A percentile compares a stretch with the other conserved stretches of the same genome.
Evolutionary conservation across 495 filamentous ascomycete species (phyloP).

Genomic region (Xylaria cubensis): DNA sequence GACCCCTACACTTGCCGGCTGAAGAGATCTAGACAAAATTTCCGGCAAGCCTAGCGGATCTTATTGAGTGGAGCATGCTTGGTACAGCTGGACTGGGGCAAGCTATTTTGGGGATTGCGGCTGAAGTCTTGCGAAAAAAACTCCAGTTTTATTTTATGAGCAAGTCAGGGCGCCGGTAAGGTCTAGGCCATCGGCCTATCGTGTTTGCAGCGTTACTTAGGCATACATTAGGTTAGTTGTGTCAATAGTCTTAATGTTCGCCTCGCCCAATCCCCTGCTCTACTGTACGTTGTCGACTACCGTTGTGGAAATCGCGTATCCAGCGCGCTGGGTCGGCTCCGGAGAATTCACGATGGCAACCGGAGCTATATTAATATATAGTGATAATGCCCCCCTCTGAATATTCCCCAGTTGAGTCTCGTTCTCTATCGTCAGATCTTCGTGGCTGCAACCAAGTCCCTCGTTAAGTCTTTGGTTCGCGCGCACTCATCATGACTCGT

Average conservation of each 20-base stretch:
- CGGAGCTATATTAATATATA: slow-evolving; percentile 2
- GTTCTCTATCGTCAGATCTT: background rate
- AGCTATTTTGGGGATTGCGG: slow-evolving; percentile 1
- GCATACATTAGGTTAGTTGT: background rate
- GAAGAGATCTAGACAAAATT: background rate
- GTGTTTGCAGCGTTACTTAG: background rate
- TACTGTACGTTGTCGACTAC: background rate
- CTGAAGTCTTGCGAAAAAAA: background rate
- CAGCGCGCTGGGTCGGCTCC: background rate
- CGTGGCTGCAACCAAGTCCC: slow-evolving; percentile 12
- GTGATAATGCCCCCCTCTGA: background rate
- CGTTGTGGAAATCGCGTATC: background rate
- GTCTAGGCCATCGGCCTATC: slow-evolving; percentile 3
- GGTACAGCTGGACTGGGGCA: background rate
- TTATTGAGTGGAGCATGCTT: background rate
- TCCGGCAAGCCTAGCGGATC: background rate
- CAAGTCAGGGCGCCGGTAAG: background rate
- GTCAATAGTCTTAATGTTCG: slow-evolving; percentile 1
- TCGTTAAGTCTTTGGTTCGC: slow-evolving; percentile 11
- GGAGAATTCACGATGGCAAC: background rate
- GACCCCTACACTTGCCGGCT: background rate
- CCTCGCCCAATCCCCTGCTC: background rate
- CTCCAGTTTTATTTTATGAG: background rate
- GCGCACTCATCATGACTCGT: slow-evolving; percentile 7
- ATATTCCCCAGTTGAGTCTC: background rate